phyloP scores from a whole-genome alignment of 2,329 filamentous ascomycete species.

The Lachnum nothofagi region DNA sequence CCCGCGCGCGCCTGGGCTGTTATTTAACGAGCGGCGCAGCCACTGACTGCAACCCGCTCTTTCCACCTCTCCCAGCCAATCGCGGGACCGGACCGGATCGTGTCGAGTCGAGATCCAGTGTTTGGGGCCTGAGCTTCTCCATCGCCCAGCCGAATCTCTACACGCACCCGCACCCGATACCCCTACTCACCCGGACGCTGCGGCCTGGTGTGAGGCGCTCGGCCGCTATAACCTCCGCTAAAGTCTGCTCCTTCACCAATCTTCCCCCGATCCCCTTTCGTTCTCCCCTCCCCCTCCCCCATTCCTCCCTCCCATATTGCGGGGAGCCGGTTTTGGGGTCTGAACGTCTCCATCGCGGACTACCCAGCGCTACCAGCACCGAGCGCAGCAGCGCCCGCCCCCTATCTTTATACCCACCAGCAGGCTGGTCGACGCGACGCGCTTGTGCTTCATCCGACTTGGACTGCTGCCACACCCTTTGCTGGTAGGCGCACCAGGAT shows the following conservation, averaged over 20 bases:
- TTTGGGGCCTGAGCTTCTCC: too few relatives aligned
- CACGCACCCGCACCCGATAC: too few relatives aligned
- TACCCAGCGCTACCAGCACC: neutral
- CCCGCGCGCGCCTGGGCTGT: neutral
- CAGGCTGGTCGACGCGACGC: neutral
- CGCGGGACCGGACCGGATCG: neutral
- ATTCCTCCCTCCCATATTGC: slow-evolving; percentile 2
- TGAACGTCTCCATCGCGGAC: neutral
- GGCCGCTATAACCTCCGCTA: slow-evolving; percentile 8
- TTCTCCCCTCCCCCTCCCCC: neutral
- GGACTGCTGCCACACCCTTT: neutral
- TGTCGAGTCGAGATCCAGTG: too few relatives aligned
- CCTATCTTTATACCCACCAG: neutral
- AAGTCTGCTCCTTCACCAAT: neutral
- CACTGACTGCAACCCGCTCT: neutral
- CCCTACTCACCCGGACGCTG: too few relatives aligned
- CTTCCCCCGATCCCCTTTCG: neutral
- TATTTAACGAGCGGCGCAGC: neutral
- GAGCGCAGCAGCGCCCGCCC: neutral
- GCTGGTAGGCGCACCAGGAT: neutral
- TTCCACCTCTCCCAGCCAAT: neutral
- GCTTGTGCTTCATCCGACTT: neutral
- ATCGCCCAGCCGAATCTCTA: too few relatives aligned
- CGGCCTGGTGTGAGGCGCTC: too few relatives aligned
- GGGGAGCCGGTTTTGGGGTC: slow-evolving; percentile 9